These are phyloP conservation scores for Fusarium sp. DNA, from an alignment of 2,329 filamentous ascomycete species.

Conservation along the genomic window DNA sequence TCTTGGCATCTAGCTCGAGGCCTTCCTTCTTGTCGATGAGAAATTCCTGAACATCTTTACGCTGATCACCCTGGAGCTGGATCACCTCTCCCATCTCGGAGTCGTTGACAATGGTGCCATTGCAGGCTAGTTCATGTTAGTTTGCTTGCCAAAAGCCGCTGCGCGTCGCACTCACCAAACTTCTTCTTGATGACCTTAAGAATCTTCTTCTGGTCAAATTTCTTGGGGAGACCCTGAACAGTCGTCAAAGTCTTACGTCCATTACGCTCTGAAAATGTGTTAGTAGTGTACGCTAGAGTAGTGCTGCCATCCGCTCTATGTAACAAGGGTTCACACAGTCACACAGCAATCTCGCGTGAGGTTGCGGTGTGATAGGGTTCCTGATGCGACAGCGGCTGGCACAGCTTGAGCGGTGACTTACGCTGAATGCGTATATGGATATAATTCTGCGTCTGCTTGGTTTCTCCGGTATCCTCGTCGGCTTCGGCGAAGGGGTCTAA, in stretches of 20 bases:
- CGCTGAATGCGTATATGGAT: constrained; percentile 99
- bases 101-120: constrained; percentile 99
- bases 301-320: neutral
- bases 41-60: constrained; percentile 98
- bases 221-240: constrained; percentile 97
- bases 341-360: constrained; percentile 25
- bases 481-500: constrained; percentile 99
- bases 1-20: constrained; percentile 93
- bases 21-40: constrained; percentile 95
- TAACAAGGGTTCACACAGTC: constrained; percentile 3
- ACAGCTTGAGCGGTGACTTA: constrained; percentile 61
- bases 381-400: constrained; percentile 10
- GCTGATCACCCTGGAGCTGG: constrained; percentile 99
- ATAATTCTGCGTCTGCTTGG: constrained; percentile 95
- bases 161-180: constrained; percentile 75
- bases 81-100: constrained; percentile 99
- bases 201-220: constrained; percentile 99
- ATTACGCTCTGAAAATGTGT: constrained; percentile 85
- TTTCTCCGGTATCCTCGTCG: constrained; percentile 98
- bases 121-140: constrained; percentile 77
- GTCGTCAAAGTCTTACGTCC: constrained; percentile 99
- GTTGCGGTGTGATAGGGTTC: constrained; percentile 21
- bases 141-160: neutral
- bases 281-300: constrained; percentile 11
- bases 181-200: constrained; percentile 99